Conservation (phyloP, 805 yeast species). For the Candida sanyiensis region DNA sequence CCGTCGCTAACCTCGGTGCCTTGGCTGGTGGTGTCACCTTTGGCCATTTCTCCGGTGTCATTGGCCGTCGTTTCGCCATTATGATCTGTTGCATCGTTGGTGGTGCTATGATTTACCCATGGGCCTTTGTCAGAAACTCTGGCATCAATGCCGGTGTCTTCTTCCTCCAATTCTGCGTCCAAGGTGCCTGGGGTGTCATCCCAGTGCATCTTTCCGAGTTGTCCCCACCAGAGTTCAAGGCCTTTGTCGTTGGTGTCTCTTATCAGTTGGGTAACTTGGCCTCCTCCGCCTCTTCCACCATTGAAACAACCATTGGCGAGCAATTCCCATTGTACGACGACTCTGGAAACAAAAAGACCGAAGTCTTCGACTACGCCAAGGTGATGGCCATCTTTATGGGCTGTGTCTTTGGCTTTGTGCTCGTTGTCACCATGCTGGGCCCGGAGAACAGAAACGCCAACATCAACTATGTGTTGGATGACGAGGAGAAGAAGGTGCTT, state of each 20-base stretch:
- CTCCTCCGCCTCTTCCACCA: slow-evolving; percentile 60
- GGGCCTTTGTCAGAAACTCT: slow-evolving; percentile 44
- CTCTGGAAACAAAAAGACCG: slow-evolving; percentile 24
- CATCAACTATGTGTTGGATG: slow-evolving; percentile 18
- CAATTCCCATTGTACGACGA: slow-evolving; percentile 38
- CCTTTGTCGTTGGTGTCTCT: slow-evolving; percentile 56
- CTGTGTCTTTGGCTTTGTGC: slow-evolving; percentile 51
- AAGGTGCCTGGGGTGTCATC: slow-evolving; percentile 65
- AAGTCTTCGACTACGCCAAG: slow-evolving; percentile 47
- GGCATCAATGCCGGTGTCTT: slow-evolving; percentile 54
- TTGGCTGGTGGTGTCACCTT: slow-evolving; percentile 47
- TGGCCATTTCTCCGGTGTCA: slow-evolving; percentile 48
- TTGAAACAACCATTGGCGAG: slow-evolving; percentile 57
- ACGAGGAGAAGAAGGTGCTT: slow-evolving; percentile 17
- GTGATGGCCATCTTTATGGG: slow-evolving; percentile 70
- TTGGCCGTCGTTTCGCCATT: slow-evolving; percentile 50
- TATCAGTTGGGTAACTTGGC: slow-evolving; percentile 67
- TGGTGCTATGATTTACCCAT: slow-evolving; percentile 58
- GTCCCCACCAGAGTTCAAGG: slow-evolving; percentile 55
- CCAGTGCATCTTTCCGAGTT: slow-evolving; percentile 58
- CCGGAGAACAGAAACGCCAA: slow-evolving; percentile 44
- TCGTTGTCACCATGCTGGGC: slow-evolving; percentile 46
- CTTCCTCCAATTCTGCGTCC: slow-evolving; percentile 56
- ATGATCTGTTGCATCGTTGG: slow-evolving; percentile 47
- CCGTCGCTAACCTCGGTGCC: slow-evolving; percentile 54